phyloP scores from a whole-genome alignment of 306 rosid species.

The Malus sieversii region DNA sequence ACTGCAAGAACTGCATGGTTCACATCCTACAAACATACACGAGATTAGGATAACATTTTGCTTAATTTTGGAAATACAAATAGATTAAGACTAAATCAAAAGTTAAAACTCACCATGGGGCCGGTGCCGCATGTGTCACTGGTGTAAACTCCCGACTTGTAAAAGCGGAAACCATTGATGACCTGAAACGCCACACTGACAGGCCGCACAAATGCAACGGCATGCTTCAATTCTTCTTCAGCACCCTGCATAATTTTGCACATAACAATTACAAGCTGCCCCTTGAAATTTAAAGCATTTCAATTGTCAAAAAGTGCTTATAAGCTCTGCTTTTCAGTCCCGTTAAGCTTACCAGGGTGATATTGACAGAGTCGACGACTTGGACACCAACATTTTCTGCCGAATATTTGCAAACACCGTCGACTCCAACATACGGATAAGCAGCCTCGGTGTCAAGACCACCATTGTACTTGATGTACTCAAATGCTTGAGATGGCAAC shows the following conservation, averaged over 20 bases:
- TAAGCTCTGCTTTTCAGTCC: neutral
- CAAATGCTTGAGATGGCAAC: constrained; percentile 96
- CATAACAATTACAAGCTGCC: neutral
- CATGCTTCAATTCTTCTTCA: constrained; percentile 86
- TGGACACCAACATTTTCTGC: constrained; percentile 56
- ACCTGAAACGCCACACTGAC: constrained; percentile 92
- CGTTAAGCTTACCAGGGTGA: constrained; percentile 52
- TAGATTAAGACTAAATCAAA: neutral
- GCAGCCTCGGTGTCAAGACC: constrained; percentile 85
- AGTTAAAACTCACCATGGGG: constrained; percentile 49
- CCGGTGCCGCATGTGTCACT: constrained; percentile 59
- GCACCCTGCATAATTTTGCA: constrained; percentile 52
- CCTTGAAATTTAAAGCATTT: neutral
- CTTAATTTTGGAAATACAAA: neutral
- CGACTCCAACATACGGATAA: constrained; percentile 63
- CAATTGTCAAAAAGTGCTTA: neutral
- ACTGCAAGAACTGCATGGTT: constrained; percentile 97
- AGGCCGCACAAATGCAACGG: constrained; percentile 78
- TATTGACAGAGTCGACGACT: constrained; percentile 65
- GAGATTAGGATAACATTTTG: neutral
- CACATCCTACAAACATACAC: constrained; percentile 67
- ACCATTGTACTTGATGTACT: constrained; percentile 81
- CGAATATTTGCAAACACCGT: constrained; percentile 56
- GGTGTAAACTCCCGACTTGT: constrained; percentile 74
- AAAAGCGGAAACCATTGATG: constrained; percentile 41